These are phyloP conservation scores for Backusella circina DNA, from an alignment of 192 early-diverging fungal species.

Conservation along the genomic window DNA sequence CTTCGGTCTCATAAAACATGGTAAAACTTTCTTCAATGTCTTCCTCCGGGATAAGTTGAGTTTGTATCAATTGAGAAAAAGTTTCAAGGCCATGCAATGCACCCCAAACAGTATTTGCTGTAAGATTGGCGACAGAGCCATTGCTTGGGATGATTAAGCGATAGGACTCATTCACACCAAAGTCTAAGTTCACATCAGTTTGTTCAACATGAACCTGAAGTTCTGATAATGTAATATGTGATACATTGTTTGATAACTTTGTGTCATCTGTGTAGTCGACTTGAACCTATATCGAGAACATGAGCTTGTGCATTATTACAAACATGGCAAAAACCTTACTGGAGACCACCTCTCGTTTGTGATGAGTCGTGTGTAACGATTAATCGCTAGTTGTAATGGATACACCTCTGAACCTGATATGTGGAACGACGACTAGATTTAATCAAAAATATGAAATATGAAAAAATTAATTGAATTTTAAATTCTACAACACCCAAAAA, in stretches of 20 bases:
- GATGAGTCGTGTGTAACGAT: constrained; percentile 28
- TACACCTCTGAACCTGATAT: constrained; percentile 18
- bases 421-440: constrained; percentile 17
- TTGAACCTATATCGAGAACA: constrained; percentile 13
- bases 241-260: background rate
- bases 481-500: background rate
- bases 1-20: background rate
- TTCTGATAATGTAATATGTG: constrained; percentile 11
- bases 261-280: background rate
- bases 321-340: constrained; percentile 6
- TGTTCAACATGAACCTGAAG: constrained; percentile 43
- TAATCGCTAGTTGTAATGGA: constrained; percentile 17
- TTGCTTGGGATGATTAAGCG: constrained; percentile 51
- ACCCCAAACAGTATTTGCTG: constrained; percentile 59
- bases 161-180: constrained; percentile 74
- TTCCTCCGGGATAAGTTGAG: background rate
- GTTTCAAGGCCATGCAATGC: constrained; percentile 73
- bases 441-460: background rate
- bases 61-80: constrained; percentile 61
- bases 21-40: background rate
- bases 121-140: constrained; percentile 45
- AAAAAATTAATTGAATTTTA: background rate
- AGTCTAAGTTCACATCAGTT: constrained; percentile 41
- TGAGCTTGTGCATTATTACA: background rate
- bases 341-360: constrained; percentile 31